These are phyloP conservation scores for Cladosporium sp. DNA, from an alignment of 2,329 filamentous ascomycete species.

Conservation along the genomic window DNA sequence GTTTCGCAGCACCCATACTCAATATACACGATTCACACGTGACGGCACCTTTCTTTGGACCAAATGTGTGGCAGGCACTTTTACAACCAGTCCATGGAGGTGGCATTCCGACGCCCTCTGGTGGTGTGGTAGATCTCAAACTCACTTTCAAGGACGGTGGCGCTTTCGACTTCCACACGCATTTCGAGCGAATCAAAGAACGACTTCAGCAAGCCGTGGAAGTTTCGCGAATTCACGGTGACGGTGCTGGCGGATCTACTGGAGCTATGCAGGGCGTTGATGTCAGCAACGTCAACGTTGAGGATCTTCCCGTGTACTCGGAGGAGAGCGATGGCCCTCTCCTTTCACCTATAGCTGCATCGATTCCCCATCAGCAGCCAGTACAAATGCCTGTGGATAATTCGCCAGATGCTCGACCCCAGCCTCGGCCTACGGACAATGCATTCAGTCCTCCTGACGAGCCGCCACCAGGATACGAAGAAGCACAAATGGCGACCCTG, in stretches of 20 bases:
- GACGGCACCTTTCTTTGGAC: slow-evolving; percentile 84
- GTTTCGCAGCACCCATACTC: slow-evolving; percentile 83
- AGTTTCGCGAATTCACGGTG: slow-evolving; percentile 49
- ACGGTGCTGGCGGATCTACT: slow-evolving; percentile 15
- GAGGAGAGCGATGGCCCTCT: slow-evolving; percentile 44
- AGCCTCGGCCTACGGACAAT: slow-evolving; percentile 18
- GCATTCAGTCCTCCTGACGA: slow-evolving; percentile 57
- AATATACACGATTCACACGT: slow-evolving; percentile 84
- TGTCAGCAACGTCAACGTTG: slow-evolving; percentile 66
- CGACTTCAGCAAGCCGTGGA: slow-evolving; percentile 76
- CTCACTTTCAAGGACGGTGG: slow-evolving; percentile 92
- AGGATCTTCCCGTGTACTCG: slow-evolving; percentile 86
- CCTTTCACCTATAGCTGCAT: slow-evolving; percentile 27
- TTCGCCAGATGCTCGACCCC: slow-evolving; percentile 19
- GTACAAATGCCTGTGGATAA: slow-evolving; percentile 18
- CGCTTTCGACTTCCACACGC: slow-evolving; percentile 83
- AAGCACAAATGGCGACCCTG: slow-evolving; percentile 77
- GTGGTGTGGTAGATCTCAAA: slow-evolving; percentile 72
- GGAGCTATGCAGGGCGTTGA: slow-evolving; percentile 49
- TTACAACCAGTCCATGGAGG: slow-evolving; percentile 79
- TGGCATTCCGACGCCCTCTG: slow-evolving; percentile 68
- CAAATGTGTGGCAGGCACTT: slow-evolving; percentile 81
- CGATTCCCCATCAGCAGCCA: slow-evolving; percentile 25
- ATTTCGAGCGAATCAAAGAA: slow-evolving; percentile 81
- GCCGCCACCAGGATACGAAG: slow-evolving; percentile 87